Percentiles rank a stretch among this genome's conserved stretches.
These are phyloP conservation scores for Calamus simplicifolius DNA, from an alignment of 176 grass and related monocot genomes.

Conservation along the genomic window DNA sequence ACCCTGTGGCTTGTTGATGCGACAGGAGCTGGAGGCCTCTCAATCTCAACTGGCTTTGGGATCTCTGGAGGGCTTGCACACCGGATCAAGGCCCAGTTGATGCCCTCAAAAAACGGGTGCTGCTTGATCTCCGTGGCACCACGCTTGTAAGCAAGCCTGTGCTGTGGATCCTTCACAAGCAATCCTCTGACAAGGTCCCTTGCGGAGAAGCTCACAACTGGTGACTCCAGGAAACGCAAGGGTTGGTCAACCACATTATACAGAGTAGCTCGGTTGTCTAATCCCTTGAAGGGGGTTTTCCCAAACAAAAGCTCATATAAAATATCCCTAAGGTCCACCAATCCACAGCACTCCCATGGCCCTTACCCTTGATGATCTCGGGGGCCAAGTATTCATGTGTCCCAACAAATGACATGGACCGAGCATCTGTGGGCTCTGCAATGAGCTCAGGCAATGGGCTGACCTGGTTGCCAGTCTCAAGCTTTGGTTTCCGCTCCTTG, in stretches of 20 bases:
- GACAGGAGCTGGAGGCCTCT: slow-evolving; percentile 12
- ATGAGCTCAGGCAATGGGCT: slow-evolving; percentile 59
- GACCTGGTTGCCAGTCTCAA: slow-evolving; percentile 50
- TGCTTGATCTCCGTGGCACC: slow-evolving; percentile 82
- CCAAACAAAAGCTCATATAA: slow-evolving; percentile 75
- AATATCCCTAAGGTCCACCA: slow-evolving; percentile 94
- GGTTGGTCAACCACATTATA: slow-evolving; percentile 76
- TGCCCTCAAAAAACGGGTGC: slow-evolving; percentile 68
- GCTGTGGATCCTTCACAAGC: slow-evolving; percentile 75
- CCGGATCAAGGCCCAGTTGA: slow-evolving; percentile 79
- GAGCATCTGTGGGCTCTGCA: slow-evolving; percentile 71
- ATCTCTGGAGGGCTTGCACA: slow-evolving; percentile 66
- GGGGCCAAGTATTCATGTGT: slow-evolving; percentile 75
- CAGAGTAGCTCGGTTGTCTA: slow-evolving; percentile 61
- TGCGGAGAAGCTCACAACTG: slow-evolving; percentile 55
- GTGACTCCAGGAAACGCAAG: slow-evolving; percentile 54
- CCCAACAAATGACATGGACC: slow-evolving; percentile 83
- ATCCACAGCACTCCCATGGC: slow-evolving; percentile 80
- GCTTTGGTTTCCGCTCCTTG: slow-evolving; percentile 48
- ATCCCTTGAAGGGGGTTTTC: slow-evolving; percentile 79
- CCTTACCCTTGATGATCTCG: slow-evolving; percentile 78
- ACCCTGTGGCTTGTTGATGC: slow-evolving; percentile 45
- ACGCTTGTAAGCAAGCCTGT: slow-evolving; percentile 65
- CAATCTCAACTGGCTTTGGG: slow-evolving; percentile 48
- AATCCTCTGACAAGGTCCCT: slow-evolving; percentile 70